Percentiles rank a stretch among this genome's conserved stretches.
These are phyloP conservation scores for Trichosporon ovoides DNA, from an alignment of 1,284 basidiomycete species.

Conservation along the genomic window DNA sequence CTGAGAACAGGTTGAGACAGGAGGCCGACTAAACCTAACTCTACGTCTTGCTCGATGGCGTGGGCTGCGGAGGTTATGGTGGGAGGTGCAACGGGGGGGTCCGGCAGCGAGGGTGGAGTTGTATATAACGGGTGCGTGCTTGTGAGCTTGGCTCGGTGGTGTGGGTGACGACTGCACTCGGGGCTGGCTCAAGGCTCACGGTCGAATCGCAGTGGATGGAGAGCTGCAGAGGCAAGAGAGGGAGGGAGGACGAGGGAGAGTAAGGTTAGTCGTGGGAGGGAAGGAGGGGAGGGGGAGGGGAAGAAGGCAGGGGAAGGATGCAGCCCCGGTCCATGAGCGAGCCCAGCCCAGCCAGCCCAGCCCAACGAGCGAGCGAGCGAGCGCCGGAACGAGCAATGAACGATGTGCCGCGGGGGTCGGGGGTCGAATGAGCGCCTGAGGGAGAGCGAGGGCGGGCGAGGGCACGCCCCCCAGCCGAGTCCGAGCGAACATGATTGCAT, in stretches of 20 bases:
- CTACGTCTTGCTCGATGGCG: constrained; percentile 31
- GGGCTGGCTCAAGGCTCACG: not conserved
- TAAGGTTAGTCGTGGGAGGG: too few species aligned
- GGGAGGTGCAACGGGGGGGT: not conserved
- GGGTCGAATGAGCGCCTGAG: not conserved
- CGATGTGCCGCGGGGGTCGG: too few species aligned
- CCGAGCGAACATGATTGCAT: too few species aligned
- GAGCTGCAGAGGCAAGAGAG: constrained; percentile 5
- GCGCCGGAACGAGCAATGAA: too few species aligned
- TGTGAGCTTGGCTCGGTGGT: not conserved
- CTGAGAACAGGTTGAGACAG: constrained; percentile 44
- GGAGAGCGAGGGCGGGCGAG: not conserved
- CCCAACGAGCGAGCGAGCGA: too few species aligned
- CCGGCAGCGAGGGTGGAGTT: not conserved
- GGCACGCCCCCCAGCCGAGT: too few species aligned
- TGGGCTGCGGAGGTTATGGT: constrained; percentile 19
- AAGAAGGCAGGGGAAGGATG: too few species aligned
- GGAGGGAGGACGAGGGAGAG: too few species aligned
- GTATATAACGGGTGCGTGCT: not conserved
- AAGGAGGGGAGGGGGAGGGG: too few species aligned
- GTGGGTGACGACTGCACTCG: not conserved
- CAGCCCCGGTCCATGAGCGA: too few species aligned
- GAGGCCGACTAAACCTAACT: constrained; percentile 45
- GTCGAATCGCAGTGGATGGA: constrained; percentile 2
- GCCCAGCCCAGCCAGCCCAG: too few species aligned